Conservation (phyloP, 805 yeast species). For the Saturnispora besseyi region DNA sequence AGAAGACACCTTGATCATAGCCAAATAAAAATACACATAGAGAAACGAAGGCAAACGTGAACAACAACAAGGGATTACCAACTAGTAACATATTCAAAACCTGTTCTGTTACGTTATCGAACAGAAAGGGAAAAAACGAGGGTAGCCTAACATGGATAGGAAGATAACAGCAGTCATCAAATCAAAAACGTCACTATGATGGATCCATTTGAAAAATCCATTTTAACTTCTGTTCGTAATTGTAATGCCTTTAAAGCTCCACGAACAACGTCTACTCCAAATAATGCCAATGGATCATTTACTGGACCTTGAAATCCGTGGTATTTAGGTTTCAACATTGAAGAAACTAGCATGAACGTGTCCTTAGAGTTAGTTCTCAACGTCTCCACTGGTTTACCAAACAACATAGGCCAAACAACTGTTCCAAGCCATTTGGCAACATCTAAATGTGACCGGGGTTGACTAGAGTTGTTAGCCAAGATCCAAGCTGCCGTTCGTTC, state of each 20-base stretch:
- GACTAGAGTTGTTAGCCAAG: constrained; percentile 35
- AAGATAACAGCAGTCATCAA: constrained; percentile 9
- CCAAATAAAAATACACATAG: constrained; percentile 62
- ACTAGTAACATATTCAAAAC: constrained; percentile 15
- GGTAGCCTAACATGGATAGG: constrained; percentile 3
- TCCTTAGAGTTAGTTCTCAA: constrained; percentile 87
- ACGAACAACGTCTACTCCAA: neutral
- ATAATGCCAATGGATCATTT: constrained; percentile 27
- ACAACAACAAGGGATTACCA: constrained; percentile 27
- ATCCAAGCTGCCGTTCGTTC: constrained; percentile 17
- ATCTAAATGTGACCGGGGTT: constrained; percentile 39
- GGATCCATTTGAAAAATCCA: neutral
- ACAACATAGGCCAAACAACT: constrained; percentile 79
- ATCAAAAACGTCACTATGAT: neutral
- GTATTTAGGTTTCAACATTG: constrained; percentile 44
- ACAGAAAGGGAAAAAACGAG: constrained; percentile 7
- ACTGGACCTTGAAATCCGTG: constrained; percentile 34
- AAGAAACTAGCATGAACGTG: constrained; percentile 66
- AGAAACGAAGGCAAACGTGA: constrained; percentile 54
- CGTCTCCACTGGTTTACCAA: constrained; percentile 83
- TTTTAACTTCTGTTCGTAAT: neutral
- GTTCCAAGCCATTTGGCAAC: constrained; percentile 89
- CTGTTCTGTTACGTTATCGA: neutral
- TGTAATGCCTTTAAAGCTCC: constrained; percentile 6
- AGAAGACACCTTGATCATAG: constrained; percentile 84